phyloP scores from a whole-genome alignment of 1,139 yeast species.

The Nematodospora anomalae region DNA sequence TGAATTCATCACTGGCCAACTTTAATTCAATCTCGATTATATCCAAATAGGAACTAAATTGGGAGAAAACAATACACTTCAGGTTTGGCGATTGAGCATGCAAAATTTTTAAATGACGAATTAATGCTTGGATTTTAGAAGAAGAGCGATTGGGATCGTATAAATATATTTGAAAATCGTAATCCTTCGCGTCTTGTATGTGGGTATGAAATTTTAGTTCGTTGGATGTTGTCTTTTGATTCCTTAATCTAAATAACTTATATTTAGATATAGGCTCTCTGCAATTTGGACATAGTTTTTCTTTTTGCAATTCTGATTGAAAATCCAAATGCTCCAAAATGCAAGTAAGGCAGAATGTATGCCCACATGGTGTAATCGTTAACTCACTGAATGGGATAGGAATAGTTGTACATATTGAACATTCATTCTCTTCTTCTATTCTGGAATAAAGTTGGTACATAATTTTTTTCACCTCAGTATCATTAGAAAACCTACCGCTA shows the following conservation, averaged over 20 bases:
- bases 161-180: conserved; percentile 36
- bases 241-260: conserved; percentile 41
- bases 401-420: conserved; percentile 78
- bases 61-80: conserved; percentile 87
- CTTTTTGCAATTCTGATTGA: conserved; percentile 29
- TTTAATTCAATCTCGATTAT: conserved; percentile 64
- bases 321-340: conserved; percentile 67
- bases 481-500: conserved; percentile 36
- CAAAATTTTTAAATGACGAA: conserved; percentile 56
- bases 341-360: conserved; percentile 74
- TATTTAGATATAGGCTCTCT: conserved; percentile 43
- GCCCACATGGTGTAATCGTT: conserved; percentile 78
- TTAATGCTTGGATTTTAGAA: conserved; percentile 72
- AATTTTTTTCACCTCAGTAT: conserved; percentile 28
- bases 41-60: conserved; percentile 82
- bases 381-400: conserved; percentile 58
- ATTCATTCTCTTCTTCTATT: conserved; percentile 57
- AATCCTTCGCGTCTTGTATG: conserved; percentile 23
- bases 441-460: conserved; percentile 27
- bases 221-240: conserved; percentile 28
- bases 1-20: conserved; percentile 37
- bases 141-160: conserved; percentile 58
- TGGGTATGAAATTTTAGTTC: conserved; percentile 37
- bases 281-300: conserved; percentile 63
- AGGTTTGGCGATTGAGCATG: conserved; percentile 59